Evolutionary conservation across 176 grass and related monocot species (phyloP), one percentile per base, ranked within the genome.

Genomic region (Zoysia pacifica): DNA sequence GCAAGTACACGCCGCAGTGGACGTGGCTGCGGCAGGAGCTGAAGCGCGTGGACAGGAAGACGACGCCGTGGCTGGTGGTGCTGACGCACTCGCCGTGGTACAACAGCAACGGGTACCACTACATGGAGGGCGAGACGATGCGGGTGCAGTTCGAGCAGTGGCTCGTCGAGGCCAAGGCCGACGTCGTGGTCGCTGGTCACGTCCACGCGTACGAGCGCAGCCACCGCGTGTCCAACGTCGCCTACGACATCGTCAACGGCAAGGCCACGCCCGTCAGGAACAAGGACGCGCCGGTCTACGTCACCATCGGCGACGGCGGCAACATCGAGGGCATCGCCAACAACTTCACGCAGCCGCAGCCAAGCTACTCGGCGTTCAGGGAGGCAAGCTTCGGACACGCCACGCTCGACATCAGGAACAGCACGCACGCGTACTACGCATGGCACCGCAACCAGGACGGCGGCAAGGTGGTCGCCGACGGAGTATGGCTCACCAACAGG

Each of bases 371-470:
- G 7, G 94, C 94, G 63, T 94, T 92, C 86, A 88, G 94, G 80
- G 94, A 97, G 83, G 61, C 95, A n/a, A 97, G 91, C 83, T 94
- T 97, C 65, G 91, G 95, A 40, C 95, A 97, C 85, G 95, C 95
- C 48, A 87, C 94, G 44, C 83, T 97, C 13, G 91, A 97, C 55
- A 87, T 97, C 81, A 97, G 92, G 87, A 97, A 97, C 66, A 74
- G 83, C 73, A 92, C 91, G 62, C 94, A 97, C 83, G 94, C 94
- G 2, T 85, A 94, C 87, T 97, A 94, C 66, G 66, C 85, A 2
- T 94, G 94, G 94, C 94, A 97, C 54, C 87, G 91, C 36, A 97
- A 97, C 69, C 91, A 94, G 69, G 91, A 92, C 46, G 90, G 94
- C 11, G 74, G n/a, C 42, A 82, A 81, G 8, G 83, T 97, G 42